phyloP scores from a whole-genome alignment of 805 yeast species.

The Saitoella complicata region DNA sequence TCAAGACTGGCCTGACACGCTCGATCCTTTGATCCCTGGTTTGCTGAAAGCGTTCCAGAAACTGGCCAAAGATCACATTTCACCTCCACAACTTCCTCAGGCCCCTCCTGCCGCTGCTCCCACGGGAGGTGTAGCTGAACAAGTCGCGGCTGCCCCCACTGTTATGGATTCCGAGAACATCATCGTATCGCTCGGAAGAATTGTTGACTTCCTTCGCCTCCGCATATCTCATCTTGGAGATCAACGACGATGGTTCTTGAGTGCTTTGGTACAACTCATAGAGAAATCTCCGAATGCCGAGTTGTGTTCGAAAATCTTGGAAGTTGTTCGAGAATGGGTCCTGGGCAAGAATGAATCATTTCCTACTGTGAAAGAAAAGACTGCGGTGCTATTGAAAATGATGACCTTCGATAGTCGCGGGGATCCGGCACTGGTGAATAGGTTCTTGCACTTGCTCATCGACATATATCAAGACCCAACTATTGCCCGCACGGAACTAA shows the following conservation, averaged over 20 bases:
- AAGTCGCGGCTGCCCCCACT: slow-evolving; percentile 10
- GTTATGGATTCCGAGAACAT: slow-evolving; percentile 72
- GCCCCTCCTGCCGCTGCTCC: slow-evolving; percentile 2
- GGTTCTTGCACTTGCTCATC: slow-evolving; percentile 71
- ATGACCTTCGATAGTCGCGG: slow-evolving; percentile 80
- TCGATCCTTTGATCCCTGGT: background rate
- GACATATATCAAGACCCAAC: slow-evolving; percentile 72
- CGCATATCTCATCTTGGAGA: slow-evolving; percentile 83
- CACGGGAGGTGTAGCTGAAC: slow-evolving; percentile 1
- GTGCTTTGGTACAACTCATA: slow-evolving; percentile 73
- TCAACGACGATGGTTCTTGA: slow-evolving; percentile 74
- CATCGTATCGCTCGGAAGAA: slow-evolving; percentile 56
- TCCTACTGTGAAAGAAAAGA: slow-evolving; percentile 92
- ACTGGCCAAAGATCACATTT: slow-evolving; percentile 71
- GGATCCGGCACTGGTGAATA: slow-evolving; percentile 57
- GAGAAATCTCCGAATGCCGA: slow-evolving; percentile 73
- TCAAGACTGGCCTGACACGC: background rate
- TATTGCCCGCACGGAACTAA: slow-evolving; percentile 68
- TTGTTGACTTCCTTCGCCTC: slow-evolving; percentile 58
- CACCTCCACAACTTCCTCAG: slow-evolving; percentile 27
- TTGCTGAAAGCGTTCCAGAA: slow-evolving; percentile 58
- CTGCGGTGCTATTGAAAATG: slow-evolving; percentile 86
- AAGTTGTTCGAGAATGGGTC: slow-evolving; percentile 76
- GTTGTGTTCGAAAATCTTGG: slow-evolving; percentile 56
- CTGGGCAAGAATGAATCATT: slow-evolving; percentile 67